These are phyloP conservation scores for Cryptomeria japonica DNA, from an alignment of 75 land plant genomes.

Conservation along the genomic window DNA sequence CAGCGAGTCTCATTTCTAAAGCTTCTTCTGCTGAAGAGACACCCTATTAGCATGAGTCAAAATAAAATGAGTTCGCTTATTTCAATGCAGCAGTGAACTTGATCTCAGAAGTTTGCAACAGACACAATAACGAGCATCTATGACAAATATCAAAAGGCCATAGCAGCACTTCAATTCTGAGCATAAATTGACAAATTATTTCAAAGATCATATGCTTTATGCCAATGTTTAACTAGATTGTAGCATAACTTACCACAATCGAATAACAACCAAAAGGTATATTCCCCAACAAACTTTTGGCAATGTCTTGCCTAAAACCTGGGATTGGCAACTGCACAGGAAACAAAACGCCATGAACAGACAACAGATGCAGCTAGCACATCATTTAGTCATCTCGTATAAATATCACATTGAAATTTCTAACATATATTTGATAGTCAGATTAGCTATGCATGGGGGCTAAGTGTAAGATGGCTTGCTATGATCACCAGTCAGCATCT, in stretches of 20 bases:
- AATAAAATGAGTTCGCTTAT: not conserved
- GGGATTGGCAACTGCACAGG: constrained; percentile 33
- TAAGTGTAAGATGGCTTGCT: not conserved
- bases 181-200: constrained; percentile 8
- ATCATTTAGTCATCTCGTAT: not conserved
- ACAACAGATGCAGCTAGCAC: not conserved
- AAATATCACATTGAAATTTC: not conserved
- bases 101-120: not conserved
- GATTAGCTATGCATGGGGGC: not conserved
- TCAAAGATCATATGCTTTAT: not conserved
- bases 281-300: constrained; percentile 30
- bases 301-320: constrained; percentile 32
- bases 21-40: constrained; percentile 33
- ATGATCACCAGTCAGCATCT: not conserved
- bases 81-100: not conserved
- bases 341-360: not conserved
- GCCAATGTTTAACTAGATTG: not conserved
- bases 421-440: not conserved
- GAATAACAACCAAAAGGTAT: constrained; percentile 40
- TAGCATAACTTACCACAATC: constrained; percentile 25
- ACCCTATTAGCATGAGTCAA: constrained; percentile 15
- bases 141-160: not conserved
- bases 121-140: not conserved
- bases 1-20: constrained; percentile 23
- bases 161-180: not conserved